A percentile compares a stretch with the other conserved stretches of the same genome.
phyloP scores from a whole-genome alignment of 371 early-diverging fungal genomes.

The Actinomortierella ambigua region DNA sequence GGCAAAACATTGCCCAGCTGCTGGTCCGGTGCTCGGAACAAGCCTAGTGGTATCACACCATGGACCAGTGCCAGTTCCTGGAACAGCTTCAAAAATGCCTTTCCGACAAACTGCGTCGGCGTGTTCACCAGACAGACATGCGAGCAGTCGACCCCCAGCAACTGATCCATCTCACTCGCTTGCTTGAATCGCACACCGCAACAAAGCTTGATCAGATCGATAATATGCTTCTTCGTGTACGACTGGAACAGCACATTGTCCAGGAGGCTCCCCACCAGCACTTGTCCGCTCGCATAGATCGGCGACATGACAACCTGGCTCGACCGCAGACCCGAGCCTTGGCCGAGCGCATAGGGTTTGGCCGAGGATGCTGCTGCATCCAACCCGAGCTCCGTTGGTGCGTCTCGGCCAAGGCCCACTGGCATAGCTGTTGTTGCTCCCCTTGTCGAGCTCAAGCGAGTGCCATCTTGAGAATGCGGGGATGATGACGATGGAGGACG shows the following conservation, averaged over 20 bases:
- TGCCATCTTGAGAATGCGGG: neutral
- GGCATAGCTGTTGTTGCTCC: neutral
- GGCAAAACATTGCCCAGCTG: constrained; percentile 52
- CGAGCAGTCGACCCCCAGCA: constrained; percentile 40
- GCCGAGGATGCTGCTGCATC: too few relatives aligned
- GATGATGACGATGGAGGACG: too few relatives aligned
- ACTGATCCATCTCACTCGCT: constrained; percentile 31
- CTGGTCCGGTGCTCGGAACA: constrained; percentile 52
- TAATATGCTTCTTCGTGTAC: constrained; percentile 54
- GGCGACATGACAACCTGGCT: constrained; percentile 46
- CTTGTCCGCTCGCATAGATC: constrained; percentile 56
- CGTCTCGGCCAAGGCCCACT: neutral
- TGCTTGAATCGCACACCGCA: constrained; percentile 54
- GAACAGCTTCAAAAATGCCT: constrained; percentile 48
- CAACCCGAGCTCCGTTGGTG: neutral
- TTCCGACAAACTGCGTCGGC: constrained; percentile 47
- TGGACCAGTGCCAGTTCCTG: constrained; percentile 46
- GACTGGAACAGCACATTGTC: constrained; percentile 56
- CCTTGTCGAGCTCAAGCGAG: neutral
- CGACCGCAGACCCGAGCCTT: neutral
- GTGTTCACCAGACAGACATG: constrained; percentile 46
- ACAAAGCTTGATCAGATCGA: constrained; percentile 55
- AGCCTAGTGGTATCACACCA: constrained; percentile 50
- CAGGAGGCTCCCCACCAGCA: constrained; percentile 49
- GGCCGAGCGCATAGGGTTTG: too few relatives aligned